These are phyloP conservation scores for Escallonia herrerae DNA, from an alignment of 129 eudicot genomes.

Conservation along the genomic window DNA sequence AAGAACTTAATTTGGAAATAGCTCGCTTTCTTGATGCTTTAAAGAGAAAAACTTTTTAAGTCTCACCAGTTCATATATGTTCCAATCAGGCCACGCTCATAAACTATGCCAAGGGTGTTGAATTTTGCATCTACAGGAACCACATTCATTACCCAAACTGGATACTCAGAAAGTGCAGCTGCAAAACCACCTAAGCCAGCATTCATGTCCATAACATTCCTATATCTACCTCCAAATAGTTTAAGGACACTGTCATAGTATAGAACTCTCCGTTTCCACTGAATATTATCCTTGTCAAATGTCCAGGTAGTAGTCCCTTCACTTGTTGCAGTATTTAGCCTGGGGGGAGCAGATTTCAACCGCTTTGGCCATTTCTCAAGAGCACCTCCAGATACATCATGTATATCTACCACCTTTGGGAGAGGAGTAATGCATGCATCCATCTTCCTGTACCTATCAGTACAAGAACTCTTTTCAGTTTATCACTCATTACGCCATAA, in stretches of 20 bases:
- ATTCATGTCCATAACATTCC: conserved; percentile 20
- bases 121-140: conserved; percentile 13
- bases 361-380: conserved; percentile 12
- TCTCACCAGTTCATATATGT: conserved; percentile 17
- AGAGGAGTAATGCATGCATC: conserved; percentile 12
- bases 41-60: too few species aligned
- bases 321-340: conserved; percentile 6
- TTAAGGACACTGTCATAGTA: conserved; percentile 12
- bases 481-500: too few species aligned
- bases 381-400: conserved; percentile 13
- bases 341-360: conserved; percentile 9
- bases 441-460: conserved; percentile 15
- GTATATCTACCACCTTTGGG: neutral
- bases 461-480: neutral
- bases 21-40: too few species aligned
- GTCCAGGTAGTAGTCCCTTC: conserved; percentile 11
- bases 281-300: conserved; percentile 3
- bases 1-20: too few species aligned
- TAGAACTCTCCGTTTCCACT: conserved; percentile 5
- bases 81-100: conserved; percentile 23
- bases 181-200: conserved; percentile 22
- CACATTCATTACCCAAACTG: conserved; percentile 25
- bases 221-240: conserved; percentile 15
- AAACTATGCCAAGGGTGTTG: conserved; percentile 13
- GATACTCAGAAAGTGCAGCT: conserved; percentile 15